These are phyloP conservation scores for Groenewaldozyma salmanticensis DNA, from an alignment of 805 yeast genomes.

Conservation along the genomic window DNA sequence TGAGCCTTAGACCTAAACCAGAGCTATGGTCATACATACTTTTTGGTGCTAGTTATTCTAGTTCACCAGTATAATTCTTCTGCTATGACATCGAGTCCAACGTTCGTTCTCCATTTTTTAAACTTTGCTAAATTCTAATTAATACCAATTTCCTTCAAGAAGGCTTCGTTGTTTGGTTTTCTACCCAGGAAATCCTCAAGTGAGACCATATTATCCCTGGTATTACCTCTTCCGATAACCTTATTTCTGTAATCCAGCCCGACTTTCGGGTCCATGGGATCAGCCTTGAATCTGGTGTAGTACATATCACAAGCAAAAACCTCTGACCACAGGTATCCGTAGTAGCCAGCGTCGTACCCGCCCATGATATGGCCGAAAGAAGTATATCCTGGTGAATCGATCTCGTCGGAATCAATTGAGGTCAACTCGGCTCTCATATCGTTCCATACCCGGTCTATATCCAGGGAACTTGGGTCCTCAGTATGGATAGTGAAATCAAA, in stretches of 20 bases:
- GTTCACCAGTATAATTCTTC: too few relatives aligned
- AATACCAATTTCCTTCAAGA: conserved; percentile 53
- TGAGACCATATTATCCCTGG: conserved; percentile 57
- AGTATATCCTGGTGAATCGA: conserved; percentile 54
- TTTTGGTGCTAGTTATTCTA: too few relatives aligned
- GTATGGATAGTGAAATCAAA: conserved; percentile 70
- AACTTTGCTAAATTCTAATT: too few relatives aligned
- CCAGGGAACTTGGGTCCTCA: conserved; percentile 26
- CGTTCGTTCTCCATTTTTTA: too few relatives aligned
- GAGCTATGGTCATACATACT: too few relatives aligned
- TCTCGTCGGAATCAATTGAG: conserved; percentile 41
- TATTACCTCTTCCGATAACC: conserved; percentile 63
- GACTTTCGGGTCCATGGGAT: conserved; percentile 52
- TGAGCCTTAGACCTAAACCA: too few relatives aligned
- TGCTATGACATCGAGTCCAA: too few relatives aligned
- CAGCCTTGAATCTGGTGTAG: conserved; percentile 53
- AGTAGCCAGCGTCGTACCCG: conserved; percentile 80
- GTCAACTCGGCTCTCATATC: conserved; percentile 53
- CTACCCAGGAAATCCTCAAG: conserved; percentile 64
- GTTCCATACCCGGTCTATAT: conserved; percentile 55
- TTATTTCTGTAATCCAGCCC: conserved; percentile 65
- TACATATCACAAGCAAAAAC: conserved; percentile 81
- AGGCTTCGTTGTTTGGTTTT: conserved; percentile 64
- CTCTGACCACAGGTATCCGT: conserved; percentile 78
- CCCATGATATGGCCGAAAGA: conserved; percentile 74